Conservation (phyloP, 2,329 filamentous ascomycete genomes). For the Ophiocordyceps camponoti-leonardi region DNA sequence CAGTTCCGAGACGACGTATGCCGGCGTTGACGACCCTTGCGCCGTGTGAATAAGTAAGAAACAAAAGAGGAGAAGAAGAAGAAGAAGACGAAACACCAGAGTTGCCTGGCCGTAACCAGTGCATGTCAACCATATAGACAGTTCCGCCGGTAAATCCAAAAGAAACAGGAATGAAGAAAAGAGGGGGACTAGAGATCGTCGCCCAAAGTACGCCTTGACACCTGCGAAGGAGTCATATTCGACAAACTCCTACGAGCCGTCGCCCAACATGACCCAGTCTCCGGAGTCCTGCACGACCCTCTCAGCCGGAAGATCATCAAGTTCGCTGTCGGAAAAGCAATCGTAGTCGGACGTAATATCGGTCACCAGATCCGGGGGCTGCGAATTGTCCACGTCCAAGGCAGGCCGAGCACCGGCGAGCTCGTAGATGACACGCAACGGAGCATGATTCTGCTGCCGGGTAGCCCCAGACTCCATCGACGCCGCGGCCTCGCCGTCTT, state of each 20-base stretch:
- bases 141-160: background rate
- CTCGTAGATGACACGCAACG: slow-evolving; percentile 23
- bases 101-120: background rate
- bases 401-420: slow-evolving; percentile 14
- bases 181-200: too few species aligned
- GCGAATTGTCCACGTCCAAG: slow-evolving; percentile 17
- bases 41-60: too few species aligned
- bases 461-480: background rate
- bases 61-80: too few species aligned
- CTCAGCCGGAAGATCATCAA: slow-evolving; percentile 14
- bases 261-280: slow-evolving; percentile 25
- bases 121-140: background rate
- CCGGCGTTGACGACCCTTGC: too few species aligned
- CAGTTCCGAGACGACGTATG: too few species aligned
- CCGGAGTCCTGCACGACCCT: slow-evolving; percentile 12
- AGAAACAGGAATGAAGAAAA: background rate
- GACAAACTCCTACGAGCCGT: slow-evolving; percentile 25
- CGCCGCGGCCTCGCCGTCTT: background rate
- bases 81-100: background rate
- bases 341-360: slow-evolving; percentile 19
- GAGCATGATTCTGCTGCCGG: slow-evolving; percentile 9
- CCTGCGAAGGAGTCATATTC: background rate
- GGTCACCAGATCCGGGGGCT: slow-evolving; percentile 17
- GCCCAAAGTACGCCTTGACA: too few species aligned
- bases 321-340: slow-evolving; percentile 17